Base-by-base conservation (phyloP, 441 rosid species). In the Erodium moschatum region DNA sequence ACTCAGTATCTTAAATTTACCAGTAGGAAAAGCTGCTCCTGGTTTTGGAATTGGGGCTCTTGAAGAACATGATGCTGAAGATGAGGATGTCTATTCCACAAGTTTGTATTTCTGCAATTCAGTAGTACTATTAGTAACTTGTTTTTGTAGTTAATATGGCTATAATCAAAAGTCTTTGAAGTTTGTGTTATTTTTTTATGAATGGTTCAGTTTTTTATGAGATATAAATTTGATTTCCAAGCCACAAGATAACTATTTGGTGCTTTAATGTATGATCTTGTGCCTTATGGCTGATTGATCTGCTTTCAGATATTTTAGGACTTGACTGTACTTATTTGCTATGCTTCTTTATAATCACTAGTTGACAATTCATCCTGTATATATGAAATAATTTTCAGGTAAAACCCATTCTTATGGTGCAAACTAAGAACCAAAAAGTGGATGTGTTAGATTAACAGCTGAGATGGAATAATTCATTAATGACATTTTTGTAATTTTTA, bases 11-110 rank as follows among this genome's bases (percentile, higher is more conserved):
- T 69, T 76, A 73, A 69, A 75, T 76, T 69, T 77, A 84, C 83
- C 96, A 94, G 96, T 96, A 84, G 90, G 95, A 85, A 89, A 88
- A 78, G 80, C 82, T 79, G 94, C 91, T 77, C 87, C 96, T 58
- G 98, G 98, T 67, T 91, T 94, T 84, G 98, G 98, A 75, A 91
- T 94, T 84, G 98, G 98, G 35, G 98, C 98, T 58, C 94, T 94
- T 60, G 98, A 91, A 81, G 98, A 91, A 72, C 92, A 82, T 79
- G 97, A 86, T 83, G 89, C 75, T 31, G 98, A 94, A 88, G 98
- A 94, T 78, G 98, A 91, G 80, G 98, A 94, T 82, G 83, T 94
- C 61, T 94, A 89, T 80, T 75, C 83, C 68, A 20, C 87, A 42
- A 89, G 95, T 89, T 66, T 78, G 87, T 79, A 21, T 65, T 27